Evolutionary conservation across 2,329 filamentous ascomycete genomes (phyloP), one percentile per base, ranked within the genome.

Genomic region (Mycosphaerella arachidis): DNA sequence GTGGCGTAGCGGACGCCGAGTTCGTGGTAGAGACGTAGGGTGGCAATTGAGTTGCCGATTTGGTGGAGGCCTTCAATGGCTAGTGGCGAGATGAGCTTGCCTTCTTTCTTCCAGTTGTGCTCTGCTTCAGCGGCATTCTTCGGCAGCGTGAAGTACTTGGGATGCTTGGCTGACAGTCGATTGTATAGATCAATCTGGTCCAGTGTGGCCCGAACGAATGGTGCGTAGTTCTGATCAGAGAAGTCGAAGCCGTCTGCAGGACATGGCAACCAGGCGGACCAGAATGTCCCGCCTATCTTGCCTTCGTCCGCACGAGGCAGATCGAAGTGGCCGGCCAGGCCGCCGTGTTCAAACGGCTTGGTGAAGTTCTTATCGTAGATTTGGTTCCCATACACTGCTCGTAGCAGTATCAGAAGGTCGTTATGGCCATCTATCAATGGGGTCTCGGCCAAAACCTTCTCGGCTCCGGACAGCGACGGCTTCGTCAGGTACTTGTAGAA

Each of bases 31-130:
- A 85, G 81, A 6, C 93, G 86, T 9, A 97, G 79, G 57, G 86
- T 92, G 45, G 88, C 82, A 27, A 87, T 79, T 0, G 86, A 90
- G 76, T 97, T 96, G 60, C 91, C 92, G 67, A 97, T 95, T 70
- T 96, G 93, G 72, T 97, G 93, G 7, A 97, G 82, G 3, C 93
- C 93, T 76, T 96, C 92, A 55, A 95, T 85, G 2, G 88, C 90
- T 4, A 93, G 77, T 0, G 90, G 89, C 0, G 89, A 92, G 69
- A 94, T 89, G 53, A 95, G 79, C 64, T 74, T 77, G 24, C 75
- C 74, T 2, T 69, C 45, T 9, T 65, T 58, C 6, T 72, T 59
- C 61, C 80, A 81, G 18, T 85, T 84, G 1, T 79, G 72, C 40
- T 86, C 71, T 3, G 89, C 90, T 31, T 83, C 82, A 52, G 78